Conservation (phyloP, 2,329 filamentous ascomycete genomes). For the Macroventuria anomochaeta region DNA sequence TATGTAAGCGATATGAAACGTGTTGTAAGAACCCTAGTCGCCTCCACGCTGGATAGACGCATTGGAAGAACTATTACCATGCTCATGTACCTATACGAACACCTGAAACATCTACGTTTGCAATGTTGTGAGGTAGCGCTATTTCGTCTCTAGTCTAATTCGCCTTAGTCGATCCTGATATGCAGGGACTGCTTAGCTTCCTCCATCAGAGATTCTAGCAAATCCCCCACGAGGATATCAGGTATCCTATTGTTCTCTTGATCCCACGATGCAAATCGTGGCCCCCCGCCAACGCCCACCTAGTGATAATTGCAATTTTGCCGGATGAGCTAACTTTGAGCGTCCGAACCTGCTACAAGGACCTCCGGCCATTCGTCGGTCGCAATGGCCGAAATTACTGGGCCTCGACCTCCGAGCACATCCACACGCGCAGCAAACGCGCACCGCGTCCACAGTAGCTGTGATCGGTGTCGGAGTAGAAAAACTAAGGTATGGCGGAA, state of each 20-base stretch:
- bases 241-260: constrained; percentile 12
- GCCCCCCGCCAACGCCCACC: constrained; percentile 7
- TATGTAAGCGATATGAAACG: constrained; percentile 8
- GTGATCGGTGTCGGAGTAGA: constrained; percentile 47
- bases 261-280: constrained; percentile 8
- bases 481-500: constrained; percentile 45
- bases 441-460: constrained; percentile 47
- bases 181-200: constrained; percentile 14
- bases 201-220: constrained; percentile 2
- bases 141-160: constrained; percentile 4
- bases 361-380: constrained; percentile 6
- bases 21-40: not conserved
- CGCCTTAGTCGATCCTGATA: constrained; percentile 11
- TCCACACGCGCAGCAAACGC: constrained; percentile 35
- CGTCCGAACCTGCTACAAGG: not conserved
- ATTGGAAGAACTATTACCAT: constrained; percentile 1
- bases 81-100: constrained; percentile 5
- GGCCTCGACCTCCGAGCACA: constrained; percentile 21
- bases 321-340: constrained; percentile 12
- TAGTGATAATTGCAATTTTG: not conserved
- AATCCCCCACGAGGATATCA: constrained; percentile 12
- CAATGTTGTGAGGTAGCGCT: not conserved
- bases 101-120: constrained; percentile 4
- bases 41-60: constrained; percentile 3
- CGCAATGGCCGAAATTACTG: constrained; percentile 38